These are phyloP conservation scores for Lanmaoa pseudosensibilis DNA, from an alignment of 768 basidiomycete species.

Conservation along the genomic window DNA sequence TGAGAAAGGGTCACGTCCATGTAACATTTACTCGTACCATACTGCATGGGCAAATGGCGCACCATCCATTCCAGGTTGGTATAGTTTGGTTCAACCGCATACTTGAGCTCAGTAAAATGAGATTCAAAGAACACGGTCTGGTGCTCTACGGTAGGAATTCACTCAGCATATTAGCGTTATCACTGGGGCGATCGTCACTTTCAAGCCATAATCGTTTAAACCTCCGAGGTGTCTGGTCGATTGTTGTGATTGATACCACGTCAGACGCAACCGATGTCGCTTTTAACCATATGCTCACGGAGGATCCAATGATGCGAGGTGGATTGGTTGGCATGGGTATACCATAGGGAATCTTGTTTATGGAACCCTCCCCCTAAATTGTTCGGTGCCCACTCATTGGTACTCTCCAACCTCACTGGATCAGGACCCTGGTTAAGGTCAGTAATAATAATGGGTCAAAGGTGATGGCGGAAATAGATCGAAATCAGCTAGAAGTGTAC, in stretches of 20 bases:
- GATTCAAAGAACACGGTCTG: background rate
- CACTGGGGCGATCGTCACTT: background rate
- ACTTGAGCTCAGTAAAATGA: background rate
- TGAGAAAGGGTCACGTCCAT: no score
- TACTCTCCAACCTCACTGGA: background rate
- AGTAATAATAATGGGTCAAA: background rate
- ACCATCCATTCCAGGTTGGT: background rate
- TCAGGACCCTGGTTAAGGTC: background rate
- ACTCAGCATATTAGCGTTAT: background rate
- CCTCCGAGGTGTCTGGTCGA: background rate
- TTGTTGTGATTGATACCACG: background rate
- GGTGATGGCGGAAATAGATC: background rate
- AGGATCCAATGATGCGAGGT: background rate
- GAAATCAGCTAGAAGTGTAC: background rate
- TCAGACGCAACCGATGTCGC: background rate
- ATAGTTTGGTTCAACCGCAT: background rate
- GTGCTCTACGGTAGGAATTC: background rate
- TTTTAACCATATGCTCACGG: background rate
- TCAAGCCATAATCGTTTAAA: background rate
- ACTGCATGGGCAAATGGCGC: background rate
- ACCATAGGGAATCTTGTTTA: no score
- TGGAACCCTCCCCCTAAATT: background rate
- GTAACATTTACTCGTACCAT: background rate
- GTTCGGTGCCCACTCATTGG: background rate
- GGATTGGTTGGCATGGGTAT: background rate